Evolutionary conservation across 192 early-diverging fungal species (phyloP), one percentile per base, ranked within the genome.

Genomic region (Coemansia sp.): DNA sequence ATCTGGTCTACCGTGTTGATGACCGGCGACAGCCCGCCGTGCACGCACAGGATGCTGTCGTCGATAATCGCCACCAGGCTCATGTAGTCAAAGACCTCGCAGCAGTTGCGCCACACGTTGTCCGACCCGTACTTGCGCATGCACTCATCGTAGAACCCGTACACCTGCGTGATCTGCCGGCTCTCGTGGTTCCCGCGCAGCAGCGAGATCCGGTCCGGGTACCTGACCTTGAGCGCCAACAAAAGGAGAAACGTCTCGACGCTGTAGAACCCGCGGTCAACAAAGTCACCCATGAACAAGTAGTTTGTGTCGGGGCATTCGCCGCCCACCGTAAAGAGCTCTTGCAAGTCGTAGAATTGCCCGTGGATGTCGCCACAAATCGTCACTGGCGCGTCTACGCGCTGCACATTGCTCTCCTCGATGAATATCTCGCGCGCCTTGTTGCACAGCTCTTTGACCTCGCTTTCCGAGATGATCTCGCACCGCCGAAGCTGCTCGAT

Each of bases 61-160:
- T 96, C 96, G 70, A 98, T 93, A 46, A 96, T 89, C 20, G 96
- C 96, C 33, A 92, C 92, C 69, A 99, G 79, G 45, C 90, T 92
- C 67, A 99, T 84, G 71, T 96, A 96, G 71, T 99, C 96, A 70
- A 99, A 99, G 36, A 99, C 88, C 73, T 99, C 94, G 59, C 95
- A 97, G 78, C 95, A 99, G 70, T 94, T 95, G 73, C 93, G 86
- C 95, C 95, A 99, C 29, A 97, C 94, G 70, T 95, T 95, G 19
- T 91, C 90, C 13, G 94, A 94, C 23, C 95, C 97, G 83, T 93
- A 97, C 79, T 97, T 97, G 64, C 93, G 88, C 78, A 95, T 80
- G 75, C 94, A 97, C 70, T 97, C 94, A 74, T 99, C 96, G 74
- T 99, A 97, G 71, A 99, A 96, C 52, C 95, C 95, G 75, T 99